Evolutionary conservation across 129 eudicot species (phyloP).

Genomic region (Calendula officinalis): DNA sequence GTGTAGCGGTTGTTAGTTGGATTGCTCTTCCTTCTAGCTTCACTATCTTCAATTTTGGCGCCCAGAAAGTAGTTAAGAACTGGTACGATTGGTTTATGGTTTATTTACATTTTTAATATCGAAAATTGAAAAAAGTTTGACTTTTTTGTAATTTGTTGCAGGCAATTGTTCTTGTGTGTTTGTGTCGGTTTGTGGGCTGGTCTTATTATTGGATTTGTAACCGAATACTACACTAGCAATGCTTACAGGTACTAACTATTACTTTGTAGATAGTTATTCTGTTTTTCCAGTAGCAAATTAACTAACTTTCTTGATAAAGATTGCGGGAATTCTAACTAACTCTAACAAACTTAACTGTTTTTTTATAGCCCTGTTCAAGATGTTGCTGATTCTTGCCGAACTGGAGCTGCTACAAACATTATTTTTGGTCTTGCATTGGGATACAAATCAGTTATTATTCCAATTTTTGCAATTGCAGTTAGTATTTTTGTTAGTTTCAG

Average conservation of each 20-base stretch:
- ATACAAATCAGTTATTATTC: conserved; percentile 77
- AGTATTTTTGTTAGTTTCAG: conserved; percentile 74
- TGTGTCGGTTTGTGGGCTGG: conserved; percentile 95
- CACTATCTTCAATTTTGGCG: conserved; percentile 79
- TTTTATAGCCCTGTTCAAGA: conserved; percentile 76
- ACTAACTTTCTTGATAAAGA: no score
- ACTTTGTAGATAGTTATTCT: neutral
- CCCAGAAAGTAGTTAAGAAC: conserved; percentile 69
- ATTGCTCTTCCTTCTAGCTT: conserved; percentile 70
- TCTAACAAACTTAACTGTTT: conserved; percentile 4
- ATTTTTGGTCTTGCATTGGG: conserved; percentile 89
- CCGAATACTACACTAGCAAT: conserved; percentile 80
- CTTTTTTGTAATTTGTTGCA: conserved; percentile 25
- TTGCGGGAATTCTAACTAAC: neutral
- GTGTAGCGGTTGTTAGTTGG: conserved; percentile 61
- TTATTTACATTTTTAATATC: neutral
- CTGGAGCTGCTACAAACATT: conserved; percentile 86
- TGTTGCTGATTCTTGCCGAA: conserved; percentile 87
- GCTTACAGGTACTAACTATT: conserved; percentile 91
- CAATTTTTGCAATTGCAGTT: conserved; percentile 72
- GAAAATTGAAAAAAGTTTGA: no score
- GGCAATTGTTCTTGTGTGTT: conserved; percentile 77
- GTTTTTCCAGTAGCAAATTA: neutral
- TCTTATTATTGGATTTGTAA: conserved; percentile 73
- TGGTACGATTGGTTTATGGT: conserved; percentile 41